Base-by-base conservation (phyloP, 2,329 filamentous ascomycete species). In the Sclerotinia minor region DNA sequence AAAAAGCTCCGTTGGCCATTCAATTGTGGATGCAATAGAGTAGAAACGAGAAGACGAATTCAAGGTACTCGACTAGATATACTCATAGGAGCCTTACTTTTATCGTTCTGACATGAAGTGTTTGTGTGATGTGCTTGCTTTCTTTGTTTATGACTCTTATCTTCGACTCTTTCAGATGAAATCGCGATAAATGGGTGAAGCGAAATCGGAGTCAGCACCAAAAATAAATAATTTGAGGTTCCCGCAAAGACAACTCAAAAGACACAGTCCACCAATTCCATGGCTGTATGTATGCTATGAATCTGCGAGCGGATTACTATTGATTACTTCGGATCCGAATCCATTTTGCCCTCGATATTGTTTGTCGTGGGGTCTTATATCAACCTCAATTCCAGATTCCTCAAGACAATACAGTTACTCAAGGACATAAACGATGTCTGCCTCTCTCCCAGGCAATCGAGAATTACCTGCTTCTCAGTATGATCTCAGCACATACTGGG, bases 401-500 rank as follows among this genome's bases (percentile, higher is more conserved):
- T 13, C 32, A 24, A 26, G n/a, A 50, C 59, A 15, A 38, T 26
- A 38, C 41, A 5, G 4, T 38, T 29, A 65, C 41, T 26, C 49
- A 26, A 49, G 21, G 21, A 24, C 41, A n/a, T 5, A 41, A 55
- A 69, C 50, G 49, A 90, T 90, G 88, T 90, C 88, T 68, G 82
- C 87, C 69, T 89, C 88, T 32, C 79, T 90, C 44, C 87, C 87
- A 60, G 88, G 88, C 69, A 81, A 81, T 75, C 90, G 94, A 79
- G 92, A 97, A 79, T 85, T 97, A 72, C 95, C 95, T 70, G 87
- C 89, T 67, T 99, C 95, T 66, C 92, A 93, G 80, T 94, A 96
- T 85, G 92, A 99, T 78, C 84, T 99, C 76, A 87, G 81, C 77
- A 97, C 94, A 58, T 99, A 99, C 82, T 95, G 92, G 92, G 95